These are phyloP conservation scores for Eimeria brunetti DNA, from an alignment of 169 alveolate species.

Conservation along the genomic window DNA sequence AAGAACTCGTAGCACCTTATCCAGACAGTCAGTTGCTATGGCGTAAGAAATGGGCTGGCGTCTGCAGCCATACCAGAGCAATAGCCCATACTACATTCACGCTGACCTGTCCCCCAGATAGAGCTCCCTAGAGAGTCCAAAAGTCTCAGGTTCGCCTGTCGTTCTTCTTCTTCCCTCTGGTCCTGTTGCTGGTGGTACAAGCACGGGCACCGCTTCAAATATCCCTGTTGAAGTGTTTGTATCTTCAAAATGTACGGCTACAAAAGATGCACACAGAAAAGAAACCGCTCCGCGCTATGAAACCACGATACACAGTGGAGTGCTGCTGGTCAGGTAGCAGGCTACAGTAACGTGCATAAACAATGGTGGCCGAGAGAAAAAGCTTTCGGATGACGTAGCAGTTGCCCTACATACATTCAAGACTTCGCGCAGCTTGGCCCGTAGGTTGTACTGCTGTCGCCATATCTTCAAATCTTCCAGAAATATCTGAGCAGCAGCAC, in stretches of 20 bases:
- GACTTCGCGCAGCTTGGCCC: slow-evolving; percentile 43
- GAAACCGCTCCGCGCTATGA: background rate
- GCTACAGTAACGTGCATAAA: background rate
- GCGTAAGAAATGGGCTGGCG: background rate
- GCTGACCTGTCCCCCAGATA: slow-evolving; percentile 48
- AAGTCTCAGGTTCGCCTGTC: slow-evolving; percentile 3
- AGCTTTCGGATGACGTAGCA: background rate
- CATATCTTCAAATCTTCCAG: slow-evolving; percentile 30
- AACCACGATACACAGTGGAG: background rate
- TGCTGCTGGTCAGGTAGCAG: background rate
- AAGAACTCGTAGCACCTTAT: background rate
- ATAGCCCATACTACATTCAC: background rate
- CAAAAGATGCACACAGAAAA: background rate
- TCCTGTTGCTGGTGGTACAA: slow-evolving; percentile 54
- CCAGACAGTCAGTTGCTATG: background rate
- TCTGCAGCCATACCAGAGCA: background rate
- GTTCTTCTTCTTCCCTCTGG: slow-evolving; percentile 24
- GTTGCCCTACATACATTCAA: slow-evolving; percentile 2
- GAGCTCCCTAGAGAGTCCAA: slow-evolving; percentile 38
- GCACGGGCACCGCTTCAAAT: slow-evolving; percentile 45
- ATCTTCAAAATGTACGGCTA: slow-evolving; percentile 38
- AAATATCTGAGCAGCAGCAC: slow-evolving; percentile 5
- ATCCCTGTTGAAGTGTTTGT: slow-evolving; percentile 40
- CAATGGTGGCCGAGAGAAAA: background rate
- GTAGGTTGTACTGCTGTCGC: slow-evolving; percentile 36